Base-by-base conservation (phyloP, 1,284 basidiomycete species). In the Tylopilus sp. region DNA sequence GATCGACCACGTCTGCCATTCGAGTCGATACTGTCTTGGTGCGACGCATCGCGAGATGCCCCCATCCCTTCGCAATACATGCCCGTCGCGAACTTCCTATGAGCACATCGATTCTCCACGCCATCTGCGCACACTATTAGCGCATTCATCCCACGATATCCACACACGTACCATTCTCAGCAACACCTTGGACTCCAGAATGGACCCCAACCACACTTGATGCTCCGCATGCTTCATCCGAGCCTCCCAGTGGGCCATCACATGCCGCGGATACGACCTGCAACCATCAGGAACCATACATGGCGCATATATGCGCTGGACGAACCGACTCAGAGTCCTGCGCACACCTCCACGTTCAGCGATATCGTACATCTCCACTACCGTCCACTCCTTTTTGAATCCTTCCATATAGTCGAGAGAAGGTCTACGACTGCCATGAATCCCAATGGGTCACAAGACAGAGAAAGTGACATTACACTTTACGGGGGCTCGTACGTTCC, bases 301-400 rank as follows among this genome's bases (percentile, higher is more conserved):
- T 7, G 24, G 47, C n/a, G n/a, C 2, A 60, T 52, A 7, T 57
- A 24, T 18, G 57, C 7, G 6, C 44, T 39, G 47, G 6, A 58
- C 67, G 18, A 18, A 75, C 74, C 57, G 70, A 32, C 71, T 70
- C 24, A 53, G 51, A 19, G 53, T 54, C 47, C 62, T 44, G 33
- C 24, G n/a, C 32, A 67, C 4, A 29, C 4, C 4, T 7, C 61
- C 59, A 5, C 39, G 53, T 49, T 73, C 52, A 2, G 62, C 58
- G 33, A 63, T 56, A 32, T 63, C 66, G 6, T 65, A 58, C 26
- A 58, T 47, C 57, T 60, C 66, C 38, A 64, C 56, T 0, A 10
- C 33, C 5, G 9, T 19, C 53, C 38, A 44, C 32, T 41, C 62
- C 22, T 29, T n/a, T 32, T n/a, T 53, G 33, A 41, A 61, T 49